A percentile compares a stretch with the other conserved stretches of the same genome.
Evolutionary conservation across 2,329 filamentous ascomycete genomes (phyloP).

Genomic region (Cordyceps cateniannulata): DNA sequence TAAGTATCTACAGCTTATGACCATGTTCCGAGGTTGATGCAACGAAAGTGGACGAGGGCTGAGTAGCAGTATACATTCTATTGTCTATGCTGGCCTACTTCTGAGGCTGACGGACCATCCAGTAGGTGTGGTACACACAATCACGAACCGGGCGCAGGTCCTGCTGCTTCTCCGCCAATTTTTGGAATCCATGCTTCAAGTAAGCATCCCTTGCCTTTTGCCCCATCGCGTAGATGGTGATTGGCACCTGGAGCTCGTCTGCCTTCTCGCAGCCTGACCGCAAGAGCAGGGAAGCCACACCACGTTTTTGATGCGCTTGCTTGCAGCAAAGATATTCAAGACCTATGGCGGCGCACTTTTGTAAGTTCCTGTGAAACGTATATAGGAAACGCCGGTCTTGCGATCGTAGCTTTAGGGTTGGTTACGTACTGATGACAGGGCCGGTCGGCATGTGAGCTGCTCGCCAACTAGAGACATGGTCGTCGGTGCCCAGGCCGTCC

Average conservation of each 20-base stretch:
- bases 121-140: constrained; percentile 2
- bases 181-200: neutral
- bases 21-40: too few relatives aligned
- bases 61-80: neutral
- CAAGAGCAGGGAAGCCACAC: constrained; percentile 19
- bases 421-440: constrained; percentile 13
- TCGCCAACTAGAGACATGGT: neutral
- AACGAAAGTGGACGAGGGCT: too few relatives aligned
- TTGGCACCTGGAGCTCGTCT: constrained; percentile 15
- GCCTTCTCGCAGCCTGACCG: constrained; percentile 18
- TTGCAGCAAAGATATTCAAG: constrained; percentile 20
- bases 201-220: constrained; percentile 2
- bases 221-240: constrained; percentile 18
- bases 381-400: too few relatives aligned
- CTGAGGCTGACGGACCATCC: neutral
- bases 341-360: neutral
- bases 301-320: constrained; percentile 17
- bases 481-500: neutral
- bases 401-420: too few relatives aligned
- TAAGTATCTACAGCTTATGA: too few relatives aligned
- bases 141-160: constrained; percentile 3
- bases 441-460: constrained; percentile 3
- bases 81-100: neutral
- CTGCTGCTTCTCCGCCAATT: constrained; percentile 6
- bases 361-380: too few relatives aligned